phyloP scores from a whole-genome alignment of 23 red algal genomes.

The Gracilariopsis chorda region DNA sequence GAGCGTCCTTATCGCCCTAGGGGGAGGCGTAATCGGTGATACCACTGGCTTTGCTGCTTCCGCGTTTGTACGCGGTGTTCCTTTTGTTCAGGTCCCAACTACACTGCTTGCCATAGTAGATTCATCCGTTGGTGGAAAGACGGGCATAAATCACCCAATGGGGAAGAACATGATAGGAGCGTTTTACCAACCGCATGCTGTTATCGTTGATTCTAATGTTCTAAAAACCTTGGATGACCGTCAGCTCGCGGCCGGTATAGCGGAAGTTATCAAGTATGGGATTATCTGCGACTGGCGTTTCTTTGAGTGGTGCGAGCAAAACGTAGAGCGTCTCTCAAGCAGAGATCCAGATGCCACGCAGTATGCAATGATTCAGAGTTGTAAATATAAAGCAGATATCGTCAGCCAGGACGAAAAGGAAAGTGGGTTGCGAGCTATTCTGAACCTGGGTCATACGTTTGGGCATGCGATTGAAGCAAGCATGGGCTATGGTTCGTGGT shows the following conservation, averaged over 20 bases:
- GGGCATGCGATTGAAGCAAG: slow-evolving; percentile 96
- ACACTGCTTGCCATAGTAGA: slow-evolving; percentile 95
- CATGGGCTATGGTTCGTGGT: slow-evolving; percentile 85
- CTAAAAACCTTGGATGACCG: slow-evolving; percentile 82
- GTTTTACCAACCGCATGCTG: slow-evolving; percentile 92
- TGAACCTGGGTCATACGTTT: slow-evolving; percentile 98
- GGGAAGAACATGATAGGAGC: slow-evolving; percentile 98
- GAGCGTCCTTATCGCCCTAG: slow-evolving; percentile 83
- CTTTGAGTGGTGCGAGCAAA: slow-evolving; percentile 85
- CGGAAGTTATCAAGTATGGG: slow-evolving; percentile 96
- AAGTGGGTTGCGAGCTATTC: slow-evolving; percentile 80
- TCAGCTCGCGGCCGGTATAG: slow-evolving; percentile 84
- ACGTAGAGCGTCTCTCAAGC: slow-evolving; percentile 57
- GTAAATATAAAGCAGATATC: slow-evolving; percentile 82
- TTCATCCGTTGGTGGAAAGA: slow-evolving; percentile 92
- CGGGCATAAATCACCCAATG: slow-evolving; percentile 88
- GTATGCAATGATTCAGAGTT: slow-evolving; percentile 85
- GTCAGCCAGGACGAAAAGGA: slow-evolving; percentile 89
- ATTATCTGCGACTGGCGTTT: slow-evolving; percentile 86
- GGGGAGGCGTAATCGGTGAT: slow-evolving; percentile 90
- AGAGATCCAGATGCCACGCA: slow-evolving; percentile 70
- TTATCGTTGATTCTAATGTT: slow-evolving; percentile 73
- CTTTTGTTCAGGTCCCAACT: slow-evolving; percentile 90
- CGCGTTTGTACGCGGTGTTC: slow-evolving; percentile 79
- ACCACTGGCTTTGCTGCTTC: slow-evolving; percentile 94